These are phyloP conservation scores for Pleurotus pulmonarius DNA, from an alignment of 768 basidiomycete species.

Conservation along the genomic window DNA sequence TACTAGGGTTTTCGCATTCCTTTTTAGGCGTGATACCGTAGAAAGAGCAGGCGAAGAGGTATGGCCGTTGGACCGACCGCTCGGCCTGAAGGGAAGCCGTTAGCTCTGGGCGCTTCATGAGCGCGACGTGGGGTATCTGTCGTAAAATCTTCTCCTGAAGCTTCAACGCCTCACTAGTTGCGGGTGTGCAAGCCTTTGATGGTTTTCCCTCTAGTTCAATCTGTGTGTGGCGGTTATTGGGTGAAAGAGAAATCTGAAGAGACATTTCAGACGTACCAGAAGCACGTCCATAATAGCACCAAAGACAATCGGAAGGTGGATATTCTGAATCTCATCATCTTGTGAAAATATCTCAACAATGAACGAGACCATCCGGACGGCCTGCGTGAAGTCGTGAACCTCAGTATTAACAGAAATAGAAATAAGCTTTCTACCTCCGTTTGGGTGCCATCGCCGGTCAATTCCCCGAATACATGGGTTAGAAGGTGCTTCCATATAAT, in stretches of 20 bases:
- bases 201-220: constrained; percentile 3
- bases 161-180: constrained; percentile 38
- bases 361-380: constrained; percentile 66
- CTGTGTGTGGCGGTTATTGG: background rate
- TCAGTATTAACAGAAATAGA: too few relatives aligned
- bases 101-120: constrained; percentile 48
- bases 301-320: constrained; percentile 82
- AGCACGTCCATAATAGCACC: constrained; percentile 62
- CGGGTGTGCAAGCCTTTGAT: constrained; percentile 25
- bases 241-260: too few relatives aligned
- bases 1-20: constrained; percentile 4
- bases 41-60: constrained; percentile 57
- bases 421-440: constrained; percentile 41
- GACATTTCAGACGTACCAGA: constrained; percentile 40
- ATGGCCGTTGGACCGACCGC: constrained; percentile 33
- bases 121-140: constrained; percentile 44
- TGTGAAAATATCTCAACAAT: constrained; percentile 68
- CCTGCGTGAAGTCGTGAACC: constrained; percentile 33
- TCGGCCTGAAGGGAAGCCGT: constrained; percentile 29
- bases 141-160: constrained; percentile 52
- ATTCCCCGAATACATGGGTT: constrained; percentile 47
- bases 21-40: constrained; percentile 43
- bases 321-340: constrained; percentile 81
- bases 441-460: constrained; percentile 37
- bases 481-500: constrained; percentile 83